Conservation (phyloP, 257 asterid species). For the Solanum acaule region DNA sequence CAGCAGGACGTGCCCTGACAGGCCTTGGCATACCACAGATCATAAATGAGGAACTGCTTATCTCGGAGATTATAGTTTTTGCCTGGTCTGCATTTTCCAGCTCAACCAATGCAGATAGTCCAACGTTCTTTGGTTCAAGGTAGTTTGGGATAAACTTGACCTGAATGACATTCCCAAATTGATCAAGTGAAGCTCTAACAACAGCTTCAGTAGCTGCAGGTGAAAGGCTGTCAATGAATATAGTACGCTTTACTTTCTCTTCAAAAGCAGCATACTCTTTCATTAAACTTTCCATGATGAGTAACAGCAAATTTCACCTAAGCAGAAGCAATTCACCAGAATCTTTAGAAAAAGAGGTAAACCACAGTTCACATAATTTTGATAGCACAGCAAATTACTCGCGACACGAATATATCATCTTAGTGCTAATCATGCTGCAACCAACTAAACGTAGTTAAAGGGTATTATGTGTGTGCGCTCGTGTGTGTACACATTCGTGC, state of each 20-base stretch:
- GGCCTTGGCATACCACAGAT: slow-evolving; percentile 91
- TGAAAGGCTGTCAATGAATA: slow-evolving; percentile 53
- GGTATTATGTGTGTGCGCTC: not conserved
- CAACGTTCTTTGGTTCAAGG: slow-evolving; percentile 26
- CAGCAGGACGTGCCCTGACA: slow-evolving; percentile 48
- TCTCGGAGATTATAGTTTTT: slow-evolving; percentile 16
- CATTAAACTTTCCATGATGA: slow-evolving; percentile 22
- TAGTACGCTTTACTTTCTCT: slow-evolving; percentile 53
- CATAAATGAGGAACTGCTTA: slow-evolving; percentile 50
- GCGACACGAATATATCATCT: not conserved
- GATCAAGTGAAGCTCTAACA: slow-evolving; percentile 57
- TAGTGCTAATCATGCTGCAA: not conserved
- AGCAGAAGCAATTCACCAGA: not conserved
- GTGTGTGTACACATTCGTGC: not conserved
- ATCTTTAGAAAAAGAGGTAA: not conserved
- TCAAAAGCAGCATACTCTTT: slow-evolving; percentile 47
- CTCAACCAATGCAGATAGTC: slow-evolving; percentile 69
- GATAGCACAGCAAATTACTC: not conserved
- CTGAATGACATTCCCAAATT: slow-evolving; percentile 55
- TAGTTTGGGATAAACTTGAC: slow-evolving; percentile 50
- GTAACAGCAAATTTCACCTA: not conserved
- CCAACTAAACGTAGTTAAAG: not conserved
- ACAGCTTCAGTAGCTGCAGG: slow-evolving; percentile 49
- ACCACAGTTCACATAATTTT: not conserved
- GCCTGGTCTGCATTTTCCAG: slow-evolving; percentile 55